Evolutionary conservation across 345 rosid species (phyloP).

Genomic region (Salix purpurea): DNA sequence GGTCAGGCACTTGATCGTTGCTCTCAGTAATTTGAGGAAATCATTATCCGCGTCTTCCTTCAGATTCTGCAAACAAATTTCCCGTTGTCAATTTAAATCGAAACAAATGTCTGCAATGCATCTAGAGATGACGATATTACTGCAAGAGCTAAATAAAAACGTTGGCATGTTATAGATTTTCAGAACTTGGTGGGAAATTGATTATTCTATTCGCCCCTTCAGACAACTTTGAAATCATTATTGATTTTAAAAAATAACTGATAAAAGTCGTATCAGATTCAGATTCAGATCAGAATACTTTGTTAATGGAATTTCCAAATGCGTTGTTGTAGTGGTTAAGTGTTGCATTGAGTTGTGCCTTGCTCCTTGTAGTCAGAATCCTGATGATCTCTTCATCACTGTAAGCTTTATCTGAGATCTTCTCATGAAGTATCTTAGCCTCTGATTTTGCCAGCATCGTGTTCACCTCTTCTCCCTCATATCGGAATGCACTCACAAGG

Average conservation of each 20-base stretch:
- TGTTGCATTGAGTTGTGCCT: conserved; percentile 69
- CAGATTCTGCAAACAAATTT: conserved; percentile 45
- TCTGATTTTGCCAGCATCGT: conserved; percentile 62
- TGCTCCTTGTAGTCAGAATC: conserved; percentile 79
- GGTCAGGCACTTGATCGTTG: conserved; percentile 72
- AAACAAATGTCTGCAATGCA: not conserved
- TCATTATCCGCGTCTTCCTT: conserved; percentile 64
- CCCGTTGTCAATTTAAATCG: conserved; percentile 1
- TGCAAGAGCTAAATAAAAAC: not conserved
- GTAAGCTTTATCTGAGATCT: conserved; percentile 64
- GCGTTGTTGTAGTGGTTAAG: conserved; percentile 70
- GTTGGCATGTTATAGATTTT: not conserved
- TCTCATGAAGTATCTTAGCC: conserved; percentile 78
- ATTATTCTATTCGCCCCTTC: not conserved
- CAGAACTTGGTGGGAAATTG: not conserved
- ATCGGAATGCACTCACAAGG: conserved; percentile 69
- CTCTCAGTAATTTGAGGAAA: conserved; percentile 64
- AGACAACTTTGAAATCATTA: not conserved
- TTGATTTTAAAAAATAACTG: not conserved
- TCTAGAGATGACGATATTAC: not conserved
- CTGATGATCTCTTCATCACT: conserved; percentile 75
- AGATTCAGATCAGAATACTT: conserved; percentile 36
- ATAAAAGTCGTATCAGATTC: not conserved
- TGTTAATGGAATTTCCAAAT: conserved; percentile 65
- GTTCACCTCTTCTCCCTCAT: conserved; percentile 79